Evolutionary conservation across 176 grass and related monocot species (phyloP).

Genomic region (Zizania latifolia): DNA sequence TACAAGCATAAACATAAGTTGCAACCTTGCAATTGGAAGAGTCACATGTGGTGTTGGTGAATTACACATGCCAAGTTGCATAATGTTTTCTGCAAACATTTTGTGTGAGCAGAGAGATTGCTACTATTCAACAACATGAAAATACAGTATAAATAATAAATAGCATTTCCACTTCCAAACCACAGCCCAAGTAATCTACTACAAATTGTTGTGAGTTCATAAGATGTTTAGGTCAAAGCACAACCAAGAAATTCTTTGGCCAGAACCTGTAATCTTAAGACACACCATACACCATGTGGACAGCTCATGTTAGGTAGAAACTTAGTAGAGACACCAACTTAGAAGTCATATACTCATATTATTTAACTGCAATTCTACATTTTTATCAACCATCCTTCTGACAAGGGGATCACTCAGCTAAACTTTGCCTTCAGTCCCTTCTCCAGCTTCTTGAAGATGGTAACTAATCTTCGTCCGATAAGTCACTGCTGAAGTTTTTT

Average conservation of each 20-base stretch:
- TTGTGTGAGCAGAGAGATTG: background rate
- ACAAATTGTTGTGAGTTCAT: background rate
- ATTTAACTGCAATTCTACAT: background rate
- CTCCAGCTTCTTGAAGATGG: background rate
- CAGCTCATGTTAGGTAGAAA: slow-evolving; percentile 21
- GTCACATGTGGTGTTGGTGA: background rate
- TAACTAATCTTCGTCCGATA: background rate
- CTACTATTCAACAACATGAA: background rate
- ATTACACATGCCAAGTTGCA: background rate
- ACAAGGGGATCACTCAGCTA: background rate
- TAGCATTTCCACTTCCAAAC: background rate
- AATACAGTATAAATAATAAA: background rate
- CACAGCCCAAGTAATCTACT: background rate
- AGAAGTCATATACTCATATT: background rate
- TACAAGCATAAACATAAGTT: background rate
- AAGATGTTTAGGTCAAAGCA: background rate
- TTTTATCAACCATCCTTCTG: background rate
- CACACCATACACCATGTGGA: slow-evolving; percentile 15
- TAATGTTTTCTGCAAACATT: background rate
- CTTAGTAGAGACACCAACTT: background rate
- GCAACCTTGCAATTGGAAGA: background rate
- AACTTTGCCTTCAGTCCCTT: background rate
- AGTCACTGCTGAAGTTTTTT: background rate
- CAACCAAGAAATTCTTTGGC: background rate
- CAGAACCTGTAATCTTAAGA: background rate